Evolutionary conservation across 1,284 basidiomycete genomes (phyloP).

Genomic region (Malassezia furfur): DNA sequence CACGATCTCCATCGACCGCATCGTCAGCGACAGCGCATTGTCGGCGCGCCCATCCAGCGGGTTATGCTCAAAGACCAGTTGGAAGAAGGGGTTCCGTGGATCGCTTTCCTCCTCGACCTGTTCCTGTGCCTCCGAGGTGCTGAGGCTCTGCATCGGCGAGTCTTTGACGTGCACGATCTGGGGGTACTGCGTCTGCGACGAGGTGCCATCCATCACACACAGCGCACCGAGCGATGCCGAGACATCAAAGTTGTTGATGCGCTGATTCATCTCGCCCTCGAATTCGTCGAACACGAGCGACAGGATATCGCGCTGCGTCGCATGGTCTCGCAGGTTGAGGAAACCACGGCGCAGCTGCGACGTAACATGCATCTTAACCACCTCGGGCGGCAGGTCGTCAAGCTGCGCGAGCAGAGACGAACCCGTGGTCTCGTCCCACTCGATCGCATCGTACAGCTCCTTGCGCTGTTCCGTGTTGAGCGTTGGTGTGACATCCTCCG

Average conservation of each 20-base stretch:
- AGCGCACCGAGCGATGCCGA: slow-evolving; percentile 78
- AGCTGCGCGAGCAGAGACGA: slow-evolving; percentile 22
- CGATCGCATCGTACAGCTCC: slow-evolving; percentile 84
- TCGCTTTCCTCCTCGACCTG: slow-evolving; percentile 40
- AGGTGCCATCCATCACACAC: slow-evolving; percentile 84
- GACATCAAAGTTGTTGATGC: slow-evolving; percentile 74
- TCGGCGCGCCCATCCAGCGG: slow-evolving; percentile 89
- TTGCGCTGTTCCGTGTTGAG: slow-evolving; percentile 88
- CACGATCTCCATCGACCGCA: slow-evolving; percentile 96
- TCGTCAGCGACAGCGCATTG: slow-evolving; percentile 74
- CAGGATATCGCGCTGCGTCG: slow-evolving; percentile 59
- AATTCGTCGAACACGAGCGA: slow-evolving; percentile 83
- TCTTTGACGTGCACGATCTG: slow-evolving; percentile 87
- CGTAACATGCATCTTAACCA: slow-evolving; percentile 67
- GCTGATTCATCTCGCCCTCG: slow-evolving; percentile 72
- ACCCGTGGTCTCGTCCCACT: slow-evolving; percentile 60
- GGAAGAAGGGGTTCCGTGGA: slow-evolving; percentile 71
- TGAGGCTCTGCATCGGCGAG: slow-evolving; percentile 11
- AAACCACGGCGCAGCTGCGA: slow-evolving; percentile 51
- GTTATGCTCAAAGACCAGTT: slow-evolving; percentile 80
- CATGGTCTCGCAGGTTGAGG: slow-evolving; percentile 35
- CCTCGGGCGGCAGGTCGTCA: slow-evolving; percentile 60
- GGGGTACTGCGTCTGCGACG: slow-evolving; percentile 68
- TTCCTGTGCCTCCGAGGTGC: not conserved
- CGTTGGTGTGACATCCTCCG: slow-evolving; percentile 49